A percentile compares a stretch with the other conserved stretches of the same genome.
phyloP scores from a whole-genome alignment of 371 early-diverging fungal genomes.

The Rhizomucor pusillus region DNA sequence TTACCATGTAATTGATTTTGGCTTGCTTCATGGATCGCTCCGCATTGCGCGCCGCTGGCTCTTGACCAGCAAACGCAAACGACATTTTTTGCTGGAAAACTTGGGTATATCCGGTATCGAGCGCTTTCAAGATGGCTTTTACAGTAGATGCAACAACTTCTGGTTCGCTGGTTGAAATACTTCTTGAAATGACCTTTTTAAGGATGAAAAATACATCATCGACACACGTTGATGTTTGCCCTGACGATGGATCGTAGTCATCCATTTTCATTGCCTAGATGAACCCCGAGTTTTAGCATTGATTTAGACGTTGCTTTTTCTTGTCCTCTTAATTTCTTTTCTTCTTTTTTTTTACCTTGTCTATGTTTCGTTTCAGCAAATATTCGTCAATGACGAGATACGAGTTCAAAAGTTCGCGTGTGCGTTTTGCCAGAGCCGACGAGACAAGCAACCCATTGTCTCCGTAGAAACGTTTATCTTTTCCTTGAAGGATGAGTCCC shows the following conservation, averaged over 20 bases:
- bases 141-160: slow-evolving; percentile 65
- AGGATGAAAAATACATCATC: slow-evolving; percentile 92
- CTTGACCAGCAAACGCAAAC: slow-evolving; percentile 49
- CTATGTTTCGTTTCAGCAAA: slow-evolving; percentile 67
- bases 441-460: slow-evolving; percentile 46
- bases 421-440: slow-evolving; percentile 59
- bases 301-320: too few relatives aligned
- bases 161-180: slow-evolving; percentile 70
- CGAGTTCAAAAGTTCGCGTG: slow-evolving; percentile 64
- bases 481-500: slow-evolving; percentile 38
- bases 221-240: slow-evolving; percentile 76
- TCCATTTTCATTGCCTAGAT: slow-evolving; percentile 56
- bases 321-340: too few relatives aligned
- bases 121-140: slow-evolving; percentile 52
- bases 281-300: neutral
- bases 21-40: slow-evolving; percentile 42
- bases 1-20: slow-evolving; percentile 65
- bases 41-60: slow-evolving; percentile 24
- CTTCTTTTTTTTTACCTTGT: slow-evolving; percentile 67
- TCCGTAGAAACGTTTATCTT: slow-evolving; percentile 47
- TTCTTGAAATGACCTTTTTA: slow-evolving; percentile 71
- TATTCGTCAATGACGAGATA: slow-evolving; percentile 76
- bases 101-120: slow-evolving; percentile 68
- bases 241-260: slow-evolving; percentile 47
- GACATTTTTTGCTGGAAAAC: slow-evolving; percentile 62